Conservation (phyloP, 2,329 filamentous ascomycete genomes). For the Botrytis galanthina region DNA sequence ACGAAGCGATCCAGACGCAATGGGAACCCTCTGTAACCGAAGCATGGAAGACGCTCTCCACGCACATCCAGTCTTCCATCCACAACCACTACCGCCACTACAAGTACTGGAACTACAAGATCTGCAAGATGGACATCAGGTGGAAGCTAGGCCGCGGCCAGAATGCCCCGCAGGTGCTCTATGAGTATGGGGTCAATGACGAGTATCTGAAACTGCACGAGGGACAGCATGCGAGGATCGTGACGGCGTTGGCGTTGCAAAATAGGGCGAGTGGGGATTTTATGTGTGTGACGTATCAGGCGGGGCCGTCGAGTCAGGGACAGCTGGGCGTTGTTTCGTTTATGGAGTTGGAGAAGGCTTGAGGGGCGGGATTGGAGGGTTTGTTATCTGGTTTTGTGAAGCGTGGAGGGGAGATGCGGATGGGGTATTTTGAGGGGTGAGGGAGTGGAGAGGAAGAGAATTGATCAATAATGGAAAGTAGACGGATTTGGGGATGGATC, state of each 20-base stretch:
- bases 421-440: neutral
- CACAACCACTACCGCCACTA: neutral
- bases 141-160: neutral
- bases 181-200: neutral
- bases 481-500: neutral
- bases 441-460: no score
- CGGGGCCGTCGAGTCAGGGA: neutral
- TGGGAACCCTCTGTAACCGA: rapidly evolving
- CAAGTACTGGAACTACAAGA: neutral
- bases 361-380: neutral
- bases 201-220: neutral
- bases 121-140: neutral
- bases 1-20: neutral
- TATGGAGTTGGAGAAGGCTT: neutral
- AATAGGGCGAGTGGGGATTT: neutral
- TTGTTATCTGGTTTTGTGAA: no score
- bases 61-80: neutral
- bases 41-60: neutral
- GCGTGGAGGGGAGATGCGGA: no score
- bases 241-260: neutral
- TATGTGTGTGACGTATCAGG: neutral
- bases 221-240: neutral
- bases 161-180: neutral
- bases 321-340: neutral
- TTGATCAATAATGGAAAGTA: neutral